Conservation (phyloP, 371 early-diverging fungal species). For the Vittaforma corneae region DNA sequence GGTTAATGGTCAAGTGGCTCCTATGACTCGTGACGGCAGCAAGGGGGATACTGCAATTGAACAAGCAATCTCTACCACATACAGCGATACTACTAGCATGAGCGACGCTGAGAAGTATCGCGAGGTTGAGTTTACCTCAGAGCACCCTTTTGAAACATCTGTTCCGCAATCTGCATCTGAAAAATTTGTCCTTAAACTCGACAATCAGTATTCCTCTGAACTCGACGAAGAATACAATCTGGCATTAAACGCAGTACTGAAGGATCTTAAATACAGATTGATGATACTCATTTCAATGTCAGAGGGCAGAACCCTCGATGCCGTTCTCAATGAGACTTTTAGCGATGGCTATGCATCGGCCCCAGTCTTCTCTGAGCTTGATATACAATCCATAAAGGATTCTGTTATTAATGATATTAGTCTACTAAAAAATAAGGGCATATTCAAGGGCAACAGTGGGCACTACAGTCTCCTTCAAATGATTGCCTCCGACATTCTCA, state of each 20-base stretch:
- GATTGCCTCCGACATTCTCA: constrained; percentile 48
- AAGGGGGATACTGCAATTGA: no score
- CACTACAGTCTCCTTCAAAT: constrained; percentile 49
- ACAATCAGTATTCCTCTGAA: constrained; percentile 34
- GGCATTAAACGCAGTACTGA: constrained; percentile 24
- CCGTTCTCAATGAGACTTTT: constrained; percentile 17
- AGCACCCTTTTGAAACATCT: not conserved
- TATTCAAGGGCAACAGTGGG: constrained; percentile 13
- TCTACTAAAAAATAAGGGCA: constrained; percentile 4
- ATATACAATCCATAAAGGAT: constrained; percentile 38
- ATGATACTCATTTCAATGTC: constrained; percentile 26
- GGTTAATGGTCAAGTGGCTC: no score
- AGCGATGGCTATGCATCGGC: not conserved
- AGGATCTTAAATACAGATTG: constrained; percentile 29
- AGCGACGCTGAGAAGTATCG: no score
- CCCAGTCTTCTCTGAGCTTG: constrained; percentile 5
- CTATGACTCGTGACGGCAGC: no score
- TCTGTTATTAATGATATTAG: constrained; percentile 33
- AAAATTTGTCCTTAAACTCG: constrained; percentile 17
- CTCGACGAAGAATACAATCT: constrained; percentile 18
- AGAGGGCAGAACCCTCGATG: constrained; percentile 25
- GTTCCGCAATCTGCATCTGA: not conserved
- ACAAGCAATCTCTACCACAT: no score
- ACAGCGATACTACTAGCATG: no score
- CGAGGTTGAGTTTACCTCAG: not conserved